Conservation (phyloP, 257 asterid genomes). For the Penstemon eatonii region DNA sequence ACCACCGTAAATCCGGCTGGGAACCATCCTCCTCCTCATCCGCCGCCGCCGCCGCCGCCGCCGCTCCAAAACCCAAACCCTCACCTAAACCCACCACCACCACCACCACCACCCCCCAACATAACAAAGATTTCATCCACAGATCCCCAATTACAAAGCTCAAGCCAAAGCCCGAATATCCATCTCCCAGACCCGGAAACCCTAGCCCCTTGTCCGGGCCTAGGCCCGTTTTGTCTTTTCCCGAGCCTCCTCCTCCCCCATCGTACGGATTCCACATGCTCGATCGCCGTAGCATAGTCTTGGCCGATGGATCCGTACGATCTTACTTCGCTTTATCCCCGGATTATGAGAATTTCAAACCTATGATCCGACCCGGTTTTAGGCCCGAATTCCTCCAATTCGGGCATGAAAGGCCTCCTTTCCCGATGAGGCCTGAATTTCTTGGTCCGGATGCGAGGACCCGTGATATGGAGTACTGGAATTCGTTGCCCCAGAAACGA, state of each 20-base stretch:
- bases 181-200: slow-evolving; percentile 41
- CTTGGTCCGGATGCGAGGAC: slow-evolving; percentile 41
- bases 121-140: slow-evolving; percentile 26
- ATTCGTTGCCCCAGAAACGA: slow-evolving; percentile 54
- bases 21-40: slow-evolving; percentile 45
- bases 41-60: slow-evolving; percentile 26
- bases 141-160: slow-evolving; percentile 43
- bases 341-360: slow-evolving; percentile 67
- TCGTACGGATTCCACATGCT: slow-evolving; percentile 93
- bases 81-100: slow-evolving; percentile 38
- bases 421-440: slow-evolving; percentile 57
- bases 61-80: slow-evolving; percentile 42
- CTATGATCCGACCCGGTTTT: slow-evolving; percentile 37
- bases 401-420: slow-evolving; percentile 50
- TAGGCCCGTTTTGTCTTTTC: slow-evolving; percentile 44
- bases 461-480: slow-evolving; percentile 52
- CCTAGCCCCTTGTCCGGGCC: slow-evolving; percentile 35
- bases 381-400: slow-evolving; percentile 48
- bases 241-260: slow-evolving; percentile 87
- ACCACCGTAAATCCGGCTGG: slow-evolving; percentile 57
- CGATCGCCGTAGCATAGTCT: slow-evolving; percentile 70
- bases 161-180: slow-evolving; percentile 38
- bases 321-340: slow-evolving; percentile 84
- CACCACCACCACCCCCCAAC: slow-evolving; percentile 26
- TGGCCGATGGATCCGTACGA: slow-evolving; percentile 82